phyloP scores from a whole-genome alignment of 441 rosid genomes.

The Populus trichocarpa region DNA sequence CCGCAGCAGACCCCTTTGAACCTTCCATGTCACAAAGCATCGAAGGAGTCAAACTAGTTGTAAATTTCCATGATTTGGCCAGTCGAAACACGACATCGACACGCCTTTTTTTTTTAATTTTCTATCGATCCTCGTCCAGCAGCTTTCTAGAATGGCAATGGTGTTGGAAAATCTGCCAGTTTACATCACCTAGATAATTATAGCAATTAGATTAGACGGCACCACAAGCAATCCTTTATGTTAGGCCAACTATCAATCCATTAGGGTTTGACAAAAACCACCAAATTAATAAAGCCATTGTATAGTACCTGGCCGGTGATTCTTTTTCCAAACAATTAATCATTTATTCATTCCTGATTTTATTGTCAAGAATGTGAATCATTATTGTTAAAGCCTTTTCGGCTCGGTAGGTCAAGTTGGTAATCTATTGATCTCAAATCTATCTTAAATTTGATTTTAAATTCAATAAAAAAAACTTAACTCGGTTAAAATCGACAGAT shows the following conservation, averaged over 20 bases:
- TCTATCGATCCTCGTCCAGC: neutral
- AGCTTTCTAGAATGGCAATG: neutral
- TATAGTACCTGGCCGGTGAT: neutral
- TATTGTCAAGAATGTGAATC: neutral
- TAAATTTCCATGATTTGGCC: neutral
- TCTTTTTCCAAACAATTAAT: neutral
- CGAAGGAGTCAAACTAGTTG: neutral
- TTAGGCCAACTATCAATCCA: neutral
- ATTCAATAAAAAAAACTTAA: too few relatives aligned
- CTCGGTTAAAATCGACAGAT: fast-evolving
- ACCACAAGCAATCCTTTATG: neutral
- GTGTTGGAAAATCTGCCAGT: neutral
- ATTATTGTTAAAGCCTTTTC: too few relatives aligned
- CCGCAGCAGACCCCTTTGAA: too few relatives aligned
- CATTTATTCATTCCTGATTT: neutral
- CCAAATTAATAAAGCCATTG: neutral
- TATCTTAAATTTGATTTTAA: too few relatives aligned
- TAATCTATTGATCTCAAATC: too few relatives aligned
- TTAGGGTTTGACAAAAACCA: neutral
- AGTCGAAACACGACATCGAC: neutral
- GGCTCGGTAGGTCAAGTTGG: too few relatives aligned
- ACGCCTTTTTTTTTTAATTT: neutral
- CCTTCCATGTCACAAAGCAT: too few relatives aligned
- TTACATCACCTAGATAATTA: neutral
- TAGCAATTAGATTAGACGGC: neutral